These are phyloP conservation scores for Anthracocystis setariae DNA, from an alignment of 1,284 basidiomycete species.

Conservation along the genomic window DNA sequence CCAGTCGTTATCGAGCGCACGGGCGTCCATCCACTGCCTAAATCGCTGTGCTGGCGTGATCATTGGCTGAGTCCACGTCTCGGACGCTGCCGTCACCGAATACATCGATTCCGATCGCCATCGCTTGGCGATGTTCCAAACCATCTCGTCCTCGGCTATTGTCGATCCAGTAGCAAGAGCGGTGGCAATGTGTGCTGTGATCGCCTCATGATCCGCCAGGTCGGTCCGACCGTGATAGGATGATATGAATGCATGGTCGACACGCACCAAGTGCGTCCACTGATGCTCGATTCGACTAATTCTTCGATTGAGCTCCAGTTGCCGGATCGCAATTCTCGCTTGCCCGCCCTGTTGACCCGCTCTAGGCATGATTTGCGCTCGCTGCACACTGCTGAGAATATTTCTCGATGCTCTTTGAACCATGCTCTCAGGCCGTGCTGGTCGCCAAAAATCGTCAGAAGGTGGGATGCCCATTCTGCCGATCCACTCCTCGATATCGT, in stretches of 20 bases:
- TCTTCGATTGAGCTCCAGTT: conserved; percentile 11
- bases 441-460: conserved; percentile 25
- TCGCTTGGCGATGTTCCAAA: conserved; percentile 12
- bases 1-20: conserved; percentile 27
- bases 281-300: conserved; percentile 3
- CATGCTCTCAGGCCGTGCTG: conserved; percentile 20
- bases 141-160: conserved; percentile 19
- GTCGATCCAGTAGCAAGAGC: neutral
- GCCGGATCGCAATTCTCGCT: conserved; percentile 11
- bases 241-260: conserved; percentile 24
- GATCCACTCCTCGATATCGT: conserved; percentile 20
- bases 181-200: neutral
- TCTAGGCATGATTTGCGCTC: conserved; percentile 30
- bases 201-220: conserved; percentile 1
- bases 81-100: neutral
- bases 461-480: conserved; percentile 18
- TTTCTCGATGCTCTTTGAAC: conserved; percentile 37
- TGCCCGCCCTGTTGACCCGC: conserved; percentile 6
- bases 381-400: conserved; percentile 29
- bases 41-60: neutral
- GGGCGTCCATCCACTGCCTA: conserved; percentile 6
- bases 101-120: conserved; percentile 24
- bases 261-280: conserved; percentile 13
- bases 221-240: conserved; percentile 15
- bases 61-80: neutral